Evolutionary conservation across 257 asterid genomes (phyloP), one percentile per base, ranked within the genome.

Genomic region (Capsicum baccatum): DNA sequence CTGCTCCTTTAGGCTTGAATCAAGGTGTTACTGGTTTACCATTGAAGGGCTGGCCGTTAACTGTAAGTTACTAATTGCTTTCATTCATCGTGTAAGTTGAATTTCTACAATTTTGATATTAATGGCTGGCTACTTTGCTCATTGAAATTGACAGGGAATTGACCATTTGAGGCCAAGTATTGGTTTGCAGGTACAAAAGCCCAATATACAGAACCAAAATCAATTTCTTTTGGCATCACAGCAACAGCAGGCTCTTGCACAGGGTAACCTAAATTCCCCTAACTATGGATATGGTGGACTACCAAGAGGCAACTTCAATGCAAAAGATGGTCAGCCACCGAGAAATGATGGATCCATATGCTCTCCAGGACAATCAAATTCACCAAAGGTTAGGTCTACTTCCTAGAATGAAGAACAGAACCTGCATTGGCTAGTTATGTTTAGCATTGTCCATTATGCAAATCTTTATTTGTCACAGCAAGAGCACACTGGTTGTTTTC

Each of bases 41-140:
- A 69, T 88, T 97, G 88, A 95, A 97, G 94, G 99, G 99, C 68
- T 97, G 99, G 99, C 99, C 99, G 42, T 84, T 95, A 86, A 97
- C 99, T 9, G 99, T 97, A 90, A 93, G 99, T 90, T 85, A 81
- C 79, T 70, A 55, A 55, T 80, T 70, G 85, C 84, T 88, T 83
- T 54, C 15, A 54, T 78, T 78, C 48, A 13, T 55, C 1, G 9
- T 33, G 62, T 15, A 26, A 26, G 50, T 52, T 33, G 50, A 33
- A 78, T 54, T 54, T 54, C 6, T 16, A 78, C 64, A 52, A 54
- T 33, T 54, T 33, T 9, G 33, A 57, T 83, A 81, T 68, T 59
- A 52, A 59, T 80, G 83, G 62, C 84, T 81, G 76, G 76, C 35
- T 86, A 17, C 62, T 86, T 74, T 42, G 82, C 87, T 78, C 85